Evolutionary conservation across 2,329 filamentous ascomycete species (phyloP), one percentile per base, ranked within the genome.

Genomic region (Xylariales sp.): DNA sequence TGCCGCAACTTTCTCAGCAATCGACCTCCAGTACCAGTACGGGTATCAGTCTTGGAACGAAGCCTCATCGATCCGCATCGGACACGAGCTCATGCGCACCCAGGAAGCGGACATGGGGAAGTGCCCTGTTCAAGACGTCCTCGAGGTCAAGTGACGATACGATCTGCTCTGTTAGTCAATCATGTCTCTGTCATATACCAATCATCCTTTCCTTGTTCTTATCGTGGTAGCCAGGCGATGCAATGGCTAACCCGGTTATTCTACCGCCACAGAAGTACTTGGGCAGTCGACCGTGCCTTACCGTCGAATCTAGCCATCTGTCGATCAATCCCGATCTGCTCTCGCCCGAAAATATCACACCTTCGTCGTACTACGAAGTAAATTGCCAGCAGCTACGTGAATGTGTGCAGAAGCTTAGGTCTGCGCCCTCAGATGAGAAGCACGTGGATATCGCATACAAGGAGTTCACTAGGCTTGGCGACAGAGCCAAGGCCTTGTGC

Each of bases 361-460:
- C 41, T 9, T 32, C 43, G 4, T 20, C 39, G 9, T 44, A 48
- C 3, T 48, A 52, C 34, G 56, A 61, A 42, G 22, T 44, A 7
- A 57, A 55, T 29, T 55, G 49, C 41, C 43, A 48, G n/a, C 52
- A 57, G 33, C 50, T 63, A 4, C 51, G 49, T 16, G 53, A 56
- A 11, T 54, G 49, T 19, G 53, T 55, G 4, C 46, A 49, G 32
- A 44, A 36, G 20, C 38, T 59, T n/a, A 15, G 48, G 50, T 14
- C 29, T n/a, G 25, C 42, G n/a, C 29, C 38, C 4, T 25, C 28
- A 16, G 42, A 41, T 11, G 35, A 47, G 2, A 49, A 55, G 16
- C 46, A 53, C 24, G 63, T 73, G 12, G 71, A 73, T 42, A 56
- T 60, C 3, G 65, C 64, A 4, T 74, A 66, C 49, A 65, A 68